phyloP scores from a whole-genome alignment of 2,329 filamentous ascomycete species.

The Davidsoniella australis region DNA sequence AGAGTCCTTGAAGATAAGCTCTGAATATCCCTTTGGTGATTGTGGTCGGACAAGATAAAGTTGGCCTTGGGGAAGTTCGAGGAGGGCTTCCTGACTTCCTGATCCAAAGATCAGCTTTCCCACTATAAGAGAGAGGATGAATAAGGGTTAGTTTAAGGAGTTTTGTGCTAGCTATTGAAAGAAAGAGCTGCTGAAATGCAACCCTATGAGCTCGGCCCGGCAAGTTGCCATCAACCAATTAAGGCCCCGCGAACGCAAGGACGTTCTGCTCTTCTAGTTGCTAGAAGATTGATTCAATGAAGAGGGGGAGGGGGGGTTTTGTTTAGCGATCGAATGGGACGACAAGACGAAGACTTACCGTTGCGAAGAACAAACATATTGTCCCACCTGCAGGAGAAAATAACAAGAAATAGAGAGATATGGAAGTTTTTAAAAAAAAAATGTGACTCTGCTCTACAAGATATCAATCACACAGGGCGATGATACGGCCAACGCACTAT shows the following conservation, averaged over 20 bases:
- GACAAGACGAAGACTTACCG: slow-evolving; percentile 22
- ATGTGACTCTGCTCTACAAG: background rate
- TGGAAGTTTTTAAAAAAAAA: background rate
- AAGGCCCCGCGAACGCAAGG: background rate
- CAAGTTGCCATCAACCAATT: background rate
- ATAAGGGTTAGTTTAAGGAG: slow-evolving; percentile 7
- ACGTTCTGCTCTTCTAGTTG: too few species aligned
- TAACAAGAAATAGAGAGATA: background rate
- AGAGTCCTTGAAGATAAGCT: slow-evolving; percentile 97
- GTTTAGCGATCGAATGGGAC: slow-evolving; percentile 5
- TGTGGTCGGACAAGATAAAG: slow-evolving; percentile 91
- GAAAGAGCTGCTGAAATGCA: slow-evolving; percentile 5
- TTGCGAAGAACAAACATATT: slow-evolving; percentile 28
- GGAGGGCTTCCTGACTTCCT: slow-evolving; percentile 75
- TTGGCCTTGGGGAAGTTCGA: slow-evolving; percentile 88
- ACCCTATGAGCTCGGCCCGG: background rate
- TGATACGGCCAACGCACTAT: too few species aligned
- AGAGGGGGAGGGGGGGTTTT: slow-evolving; percentile 12
- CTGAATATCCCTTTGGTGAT: slow-evolving; percentile 93
- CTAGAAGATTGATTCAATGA: background rate
- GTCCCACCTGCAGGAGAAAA: background rate
- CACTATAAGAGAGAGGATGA: slow-evolving; percentile 32
- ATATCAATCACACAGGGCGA: too few species aligned
- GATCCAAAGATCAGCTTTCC: slow-evolving; percentile 86
- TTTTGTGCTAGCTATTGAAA: background rate